These are phyloP conservation scores for Plectranthus barbatus DNA, from an alignment of 257 asterid species.

Conservation along the genomic window DNA sequence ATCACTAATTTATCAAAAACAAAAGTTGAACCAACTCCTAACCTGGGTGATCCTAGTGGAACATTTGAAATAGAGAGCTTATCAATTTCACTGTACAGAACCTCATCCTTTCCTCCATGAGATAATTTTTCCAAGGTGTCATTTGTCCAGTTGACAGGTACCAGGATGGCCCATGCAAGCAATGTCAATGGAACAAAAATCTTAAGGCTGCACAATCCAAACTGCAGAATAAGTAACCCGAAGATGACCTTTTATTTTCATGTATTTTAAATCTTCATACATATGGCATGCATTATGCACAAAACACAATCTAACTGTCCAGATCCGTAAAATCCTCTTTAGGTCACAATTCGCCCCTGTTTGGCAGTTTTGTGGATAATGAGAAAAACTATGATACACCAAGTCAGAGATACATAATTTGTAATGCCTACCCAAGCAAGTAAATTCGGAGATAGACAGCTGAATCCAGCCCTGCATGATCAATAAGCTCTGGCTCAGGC, in stretches of 20 bases:
- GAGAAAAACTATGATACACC: neutral
- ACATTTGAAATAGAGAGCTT: conserved; percentile 91
- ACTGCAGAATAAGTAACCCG: conserved; percentile 7
- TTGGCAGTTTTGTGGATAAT: neutral
- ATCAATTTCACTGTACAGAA: conserved; percentile 58
- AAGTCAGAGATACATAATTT: conserved; percentile 1
- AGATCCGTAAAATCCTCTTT: neutral
- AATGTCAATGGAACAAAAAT: conserved; percentile 78
- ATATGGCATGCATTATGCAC: neutral
- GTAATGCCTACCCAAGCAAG: conserved; percentile 61
- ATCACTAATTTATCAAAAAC: neutral
- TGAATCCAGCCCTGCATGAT: conserved; percentile 95
- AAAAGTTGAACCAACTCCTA: conserved; percentile 8
- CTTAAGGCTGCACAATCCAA: conserved; percentile 55
- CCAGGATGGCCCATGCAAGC: conserved; percentile 71
- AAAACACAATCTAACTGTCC: neutral
- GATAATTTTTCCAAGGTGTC: conserved; percentile 44
- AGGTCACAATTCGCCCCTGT: neutral
- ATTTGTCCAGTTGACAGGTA: conserved; percentile 96
- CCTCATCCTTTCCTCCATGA: conserved; percentile 16
- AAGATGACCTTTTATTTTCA: neutral
- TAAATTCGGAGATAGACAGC: conserved; percentile 86
- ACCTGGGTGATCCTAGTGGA: conserved; percentile 73
- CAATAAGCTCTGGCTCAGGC: conserved; percentile 94
- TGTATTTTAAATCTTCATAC: neutral